Evolutionary conservation across 2,329 filamentous ascomycete species (phyloP).

Genomic region (Fusarium beomiforme): DNA sequence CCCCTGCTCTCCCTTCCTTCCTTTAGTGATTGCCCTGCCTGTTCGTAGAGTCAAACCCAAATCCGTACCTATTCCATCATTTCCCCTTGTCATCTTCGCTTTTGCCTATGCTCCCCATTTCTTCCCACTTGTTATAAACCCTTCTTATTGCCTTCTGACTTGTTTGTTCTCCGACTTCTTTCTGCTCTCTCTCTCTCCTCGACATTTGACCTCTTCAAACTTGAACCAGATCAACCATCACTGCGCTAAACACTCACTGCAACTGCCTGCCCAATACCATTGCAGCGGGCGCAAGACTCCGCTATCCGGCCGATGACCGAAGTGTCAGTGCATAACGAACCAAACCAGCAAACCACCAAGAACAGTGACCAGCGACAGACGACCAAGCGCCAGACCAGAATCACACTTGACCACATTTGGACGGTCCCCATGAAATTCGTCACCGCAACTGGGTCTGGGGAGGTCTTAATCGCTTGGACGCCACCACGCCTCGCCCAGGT

Average conservation of each 20-base stretch:
- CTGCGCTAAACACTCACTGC: conserved; percentile 22
- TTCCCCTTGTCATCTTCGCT: neutral
- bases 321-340: conserved; percentile 25
- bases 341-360: conserved; percentile 9
- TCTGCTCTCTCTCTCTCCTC: neutral
- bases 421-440: conserved; percentile 43
- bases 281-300: conserved; percentile 31
- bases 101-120: conserved; percentile 4
- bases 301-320: conserved; percentile 36
- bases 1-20: conserved; percentile 26
- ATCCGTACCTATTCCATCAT: neutral
- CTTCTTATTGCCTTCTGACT: neutral
- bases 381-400: conserved; percentile 13
- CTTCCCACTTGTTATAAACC: neutral
- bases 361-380: neutral
- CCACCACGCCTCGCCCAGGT: conserved; percentile 42
- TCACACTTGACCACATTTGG: neutral
- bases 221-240: conserved; percentile 6
- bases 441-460: conserved; percentile 41
- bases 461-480: conserved; percentile 34
- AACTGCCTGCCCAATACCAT: conserved; percentile 26
- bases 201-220: conserved; percentile 2
- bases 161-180: neutral
- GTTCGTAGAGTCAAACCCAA: conserved; percentile 5
- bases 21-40: conserved; percentile 11